Evolutionary conservation across 2,329 filamentous ascomycete genomes (phyloP), one percentile per base, ranked within the genome.

Genomic region (Aspergillus eucalypticola): DNA sequence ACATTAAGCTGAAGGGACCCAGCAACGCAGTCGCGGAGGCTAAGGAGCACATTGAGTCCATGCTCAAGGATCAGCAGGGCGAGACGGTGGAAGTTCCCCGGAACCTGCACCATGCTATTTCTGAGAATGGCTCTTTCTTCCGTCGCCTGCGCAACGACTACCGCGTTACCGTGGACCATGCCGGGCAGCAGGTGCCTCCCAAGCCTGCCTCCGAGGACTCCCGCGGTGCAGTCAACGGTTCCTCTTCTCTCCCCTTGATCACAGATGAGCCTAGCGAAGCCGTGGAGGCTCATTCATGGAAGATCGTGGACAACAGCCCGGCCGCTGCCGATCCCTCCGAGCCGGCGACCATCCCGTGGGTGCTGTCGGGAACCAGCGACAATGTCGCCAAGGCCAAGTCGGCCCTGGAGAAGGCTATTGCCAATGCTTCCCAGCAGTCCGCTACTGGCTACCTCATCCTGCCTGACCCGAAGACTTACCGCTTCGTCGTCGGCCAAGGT

Each of bases 91-190:
- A 90, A 68, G 85, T 99, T 8, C 94, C 95, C 10, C 86, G 88
- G 61, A 86, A 88, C 68, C 82, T 95, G 61, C 95, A 99, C 80
- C 91, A 98, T 74, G 79, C 84, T 61, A 84, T 99, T 67, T 67
- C 76, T 8, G 94, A 96, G 74, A 93, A 94, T 65, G 95, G 94
- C 1, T 89, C 92, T 68, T 90, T 98, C 80, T 97, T 98, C 90
- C 91, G 94, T 66, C 90, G 88, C 69, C 87, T 99, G 44, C 88
- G 90, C 65, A 93, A 88, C 76, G 90, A 97, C 71, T 85, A 91
- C 77, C 89, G 91, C 67, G 92, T 99, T 66, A 95, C 90, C 0
- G 90, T 99, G 56, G 93, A 98, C 75, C 95, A 98, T 73, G 90
- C 87, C 58, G 92, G 93, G 48, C 87, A 95, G 61, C 81, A 89